Evolutionary conservation across 1,139 yeast genomes (phyloP).

Genomic region (Taphrina flavorubra): DNA sequence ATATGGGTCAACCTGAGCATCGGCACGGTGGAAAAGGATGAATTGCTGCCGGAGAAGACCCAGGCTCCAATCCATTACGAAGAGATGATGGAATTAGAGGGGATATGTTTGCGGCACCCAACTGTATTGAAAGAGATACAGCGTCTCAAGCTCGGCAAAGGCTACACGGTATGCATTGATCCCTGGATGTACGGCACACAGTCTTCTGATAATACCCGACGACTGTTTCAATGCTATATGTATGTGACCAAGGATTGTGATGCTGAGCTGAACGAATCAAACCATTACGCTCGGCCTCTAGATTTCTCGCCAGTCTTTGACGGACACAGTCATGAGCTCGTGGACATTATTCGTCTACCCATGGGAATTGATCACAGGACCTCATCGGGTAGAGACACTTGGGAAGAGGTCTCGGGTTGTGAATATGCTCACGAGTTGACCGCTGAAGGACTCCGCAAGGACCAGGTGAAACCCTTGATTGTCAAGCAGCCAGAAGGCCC

Average conservation of each 20-base stretch:
- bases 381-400: conserved; percentile 57
- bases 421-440: conserved; percentile 49
- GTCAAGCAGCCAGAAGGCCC: conserved; percentile 83
- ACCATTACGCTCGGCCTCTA: conserved; percentile 81
- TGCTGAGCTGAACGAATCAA: conserved; percentile 63
- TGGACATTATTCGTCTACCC: conserved; percentile 73
- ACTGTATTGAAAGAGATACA: conserved; percentile 72
- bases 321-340: conserved; percentile 66
- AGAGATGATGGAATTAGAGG: conserved; percentile 69
- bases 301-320: conserved; percentile 85
- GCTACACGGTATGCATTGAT: conserved; percentile 77
- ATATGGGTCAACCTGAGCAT: conserved; percentile 17
- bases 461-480: conserved; percentile 66
- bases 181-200: conserved; percentile 87
- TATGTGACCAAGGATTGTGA: conserved; percentile 76
- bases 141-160: conserved; percentile 62
- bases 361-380: conserved; percentile 72
- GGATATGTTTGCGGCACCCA: conserved; percentile 68
- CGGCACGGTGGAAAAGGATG: conserved; percentile 13
- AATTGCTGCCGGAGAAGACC: conserved; percentile 54
- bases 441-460: conserved; percentile 56
- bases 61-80: conserved; percentile 68
- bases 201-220: conserved; percentile 77
- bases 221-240: conserved; percentile 80
- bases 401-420: conserved; percentile 52